Percentiles rank a stretch among this genome's conserved stretches.
Evolutionary conservation across 106 monocot genomes (phyloP).

Genomic region (Dendrobium chrysotoxum): DNA sequence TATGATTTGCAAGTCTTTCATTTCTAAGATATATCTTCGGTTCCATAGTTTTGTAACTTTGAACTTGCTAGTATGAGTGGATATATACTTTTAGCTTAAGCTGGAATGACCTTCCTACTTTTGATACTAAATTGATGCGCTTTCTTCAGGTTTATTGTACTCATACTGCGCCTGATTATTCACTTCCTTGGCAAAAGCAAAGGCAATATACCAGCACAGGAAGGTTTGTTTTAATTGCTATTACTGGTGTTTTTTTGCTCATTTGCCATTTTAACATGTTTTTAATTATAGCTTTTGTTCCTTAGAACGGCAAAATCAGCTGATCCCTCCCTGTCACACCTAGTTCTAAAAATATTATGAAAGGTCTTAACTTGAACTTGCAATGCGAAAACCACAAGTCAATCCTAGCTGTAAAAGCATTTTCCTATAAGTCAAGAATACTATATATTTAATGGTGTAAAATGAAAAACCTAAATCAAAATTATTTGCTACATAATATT

Average conservation of each 20-base stretch:
- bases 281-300: neutral
- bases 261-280: neutral
- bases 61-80: neutral
- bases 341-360: too few relatives aligned
- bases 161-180: conserved; percentile 84
- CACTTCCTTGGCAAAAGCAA: conserved; percentile 98
- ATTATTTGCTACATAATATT: neutral
- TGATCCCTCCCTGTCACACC: neutral
- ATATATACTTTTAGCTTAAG: neutral
- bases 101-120: neutral
- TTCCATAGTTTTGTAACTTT: neutral
- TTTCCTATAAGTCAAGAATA: neutral
- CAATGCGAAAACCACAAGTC: neutral
- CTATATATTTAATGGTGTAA: neutral
- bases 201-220: conserved; percentile 87
- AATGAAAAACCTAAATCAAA: neutral
- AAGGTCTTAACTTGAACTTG: neutral
- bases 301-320: neutral
- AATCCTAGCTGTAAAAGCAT: neutral
- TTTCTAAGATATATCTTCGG: neutral
- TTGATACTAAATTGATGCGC: conserved; percentile 3
- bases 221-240: conserved; percentile 43
- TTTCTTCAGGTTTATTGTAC: conserved; percentile 80
- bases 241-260: neutral
- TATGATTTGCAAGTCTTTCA: neutral